Base-by-base conservation (phyloP, 164 flowering plant genomes). In the Warburgia ugandensis region DNA sequence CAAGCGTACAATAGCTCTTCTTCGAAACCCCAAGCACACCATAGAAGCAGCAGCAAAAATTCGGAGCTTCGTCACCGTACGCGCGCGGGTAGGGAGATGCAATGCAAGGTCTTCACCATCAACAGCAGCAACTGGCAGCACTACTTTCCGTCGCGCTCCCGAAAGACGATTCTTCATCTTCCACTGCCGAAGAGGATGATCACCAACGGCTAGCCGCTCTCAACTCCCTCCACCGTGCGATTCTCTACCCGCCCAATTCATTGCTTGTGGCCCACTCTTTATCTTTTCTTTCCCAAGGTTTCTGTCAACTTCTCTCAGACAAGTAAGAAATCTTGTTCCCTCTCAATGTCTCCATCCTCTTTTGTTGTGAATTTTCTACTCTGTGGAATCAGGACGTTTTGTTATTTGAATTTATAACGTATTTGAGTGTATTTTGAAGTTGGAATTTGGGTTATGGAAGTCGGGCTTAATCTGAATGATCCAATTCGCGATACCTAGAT, bases 101-200 rank as follows among this genome's bases (percentile, higher is more conserved):
- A 66, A 86, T 86, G 95, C 95, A 90, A 70, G 77, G 87, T n/a
- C 80, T 82, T 38, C 95, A 86, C 32, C 95, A 77, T 41, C 96
- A 83, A 26, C 95, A 84, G 37, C 94, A 86, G 47, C 91, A 90
- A 50, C 75, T 91, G 26, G 94, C 79, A 4, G 79, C 86, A 42
- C 90, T 86, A 8, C 89, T 91, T 62, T 59, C 86, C 48, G 80
- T 58, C 6, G 94, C 86, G 10, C 84, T 79, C 23, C 83, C 86
- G 48, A 80, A 84, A 50, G 84, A 75, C 54, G 63, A 54, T 16
- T 42, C 77, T 30, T 30, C 74, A 6, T 60, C 63, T 40, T 30
- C 65, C 41, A 14, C 61, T 45, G 29, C 69, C 45, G 80, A 74
- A 7, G 63, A 67, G 4, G 74, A 64, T 58, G 91, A 80, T 29